Evolutionary conservation across 805 yeast species (phyloP).

Genomic region (Schwanniomyces sp.): DNA sequence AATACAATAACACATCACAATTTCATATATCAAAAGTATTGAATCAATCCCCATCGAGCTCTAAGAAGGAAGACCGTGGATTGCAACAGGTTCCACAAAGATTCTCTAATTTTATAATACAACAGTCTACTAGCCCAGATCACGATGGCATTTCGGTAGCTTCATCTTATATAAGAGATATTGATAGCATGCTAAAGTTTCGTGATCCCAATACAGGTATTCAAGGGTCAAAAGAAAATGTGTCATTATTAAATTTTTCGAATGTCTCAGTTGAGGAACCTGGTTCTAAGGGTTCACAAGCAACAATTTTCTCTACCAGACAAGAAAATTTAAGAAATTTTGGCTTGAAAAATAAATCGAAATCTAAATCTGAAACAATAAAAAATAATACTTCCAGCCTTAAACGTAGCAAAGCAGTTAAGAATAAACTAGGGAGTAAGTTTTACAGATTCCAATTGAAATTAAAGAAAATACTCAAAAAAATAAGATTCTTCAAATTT

Average conservation of each 20-base stretch:
- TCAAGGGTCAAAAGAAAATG: background rate
- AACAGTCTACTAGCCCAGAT: constrained; percentile 22
- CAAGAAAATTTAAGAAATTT: constrained; percentile 9
- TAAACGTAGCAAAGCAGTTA: constrained; percentile 32
- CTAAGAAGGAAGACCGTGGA: constrained; percentile 4
- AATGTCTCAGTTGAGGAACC: constrained; percentile 26
- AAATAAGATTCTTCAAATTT: constrained; percentile 16
- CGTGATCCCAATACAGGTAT: background rate
- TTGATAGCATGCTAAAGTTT: background rate
- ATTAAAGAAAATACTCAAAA: constrained; percentile 21
- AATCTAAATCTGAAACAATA: background rate
- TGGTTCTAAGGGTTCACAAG: constrained; percentile 40
- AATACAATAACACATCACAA: constrained; percentile 28
- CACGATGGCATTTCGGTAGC: constrained; percentile 19
- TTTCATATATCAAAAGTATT: constrained; percentile 4
- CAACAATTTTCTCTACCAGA: constrained; percentile 45
- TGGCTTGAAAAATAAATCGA: constrained; percentile 1
- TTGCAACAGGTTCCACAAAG: constrained; percentile 39
- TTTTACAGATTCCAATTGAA: constrained; percentile 30
- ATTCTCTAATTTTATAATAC: constrained; percentile 39
- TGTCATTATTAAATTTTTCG: background rate
- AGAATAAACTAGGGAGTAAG: constrained; percentile 30
- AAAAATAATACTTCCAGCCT: constrained; percentile 13
- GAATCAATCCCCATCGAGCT: background rate
- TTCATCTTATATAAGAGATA: constrained; percentile 7